A percentile compares a stretch with the other conserved stretches of the same genome.
phyloP scores from a whole-genome alignment of 495 filamentous ascomycete genomes.

The Penicillium paxilli region DNA sequence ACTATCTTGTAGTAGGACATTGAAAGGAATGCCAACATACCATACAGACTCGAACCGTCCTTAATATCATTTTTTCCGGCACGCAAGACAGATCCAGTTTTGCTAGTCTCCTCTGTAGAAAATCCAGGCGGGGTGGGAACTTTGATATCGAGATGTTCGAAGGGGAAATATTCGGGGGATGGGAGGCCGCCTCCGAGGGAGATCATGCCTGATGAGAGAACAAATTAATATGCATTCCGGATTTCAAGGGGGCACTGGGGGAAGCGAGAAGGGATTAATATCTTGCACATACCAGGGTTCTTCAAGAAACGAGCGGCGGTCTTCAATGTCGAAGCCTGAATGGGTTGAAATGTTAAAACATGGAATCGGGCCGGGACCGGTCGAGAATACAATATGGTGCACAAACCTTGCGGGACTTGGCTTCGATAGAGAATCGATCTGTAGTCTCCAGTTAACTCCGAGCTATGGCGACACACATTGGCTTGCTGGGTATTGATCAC shows the following conservation, averaged over 20 bases:
- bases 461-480: too few relatives aligned
- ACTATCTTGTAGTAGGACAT: background rate
- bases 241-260: background rate
- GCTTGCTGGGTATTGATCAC: too few relatives aligned
- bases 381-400: background rate
- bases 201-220: slow-evolving; percentile 56
- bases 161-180: slow-evolving; percentile 85
- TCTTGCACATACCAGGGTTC: slow-evolving; percentile 53
- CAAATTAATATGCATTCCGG: background rate
- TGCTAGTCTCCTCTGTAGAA: slow-evolving; percentile 59
- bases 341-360: background rate
- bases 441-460: too few relatives aligned
- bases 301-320: slow-evolving; percentile 72
- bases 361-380: background rate
- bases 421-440: slow-evolving; percentile 42
- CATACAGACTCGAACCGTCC: slow-evolving; percentile 62
- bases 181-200: slow-evolving; percentile 92
- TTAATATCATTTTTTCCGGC: slow-evolving; percentile 82
- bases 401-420: slow-evolving; percentile 41
- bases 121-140: slow-evolving; percentile 69
- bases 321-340: slow-evolving; percentile 70
- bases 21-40: slow-evolving; percentile 25
- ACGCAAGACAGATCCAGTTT: slow-evolving; percentile 53
- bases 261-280: background rate
- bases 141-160: slow-evolving; percentile 67